These are phyloP conservation scores for Platanthera zijinensis DNA, from an alignment of 106 monocot genomes.

Conservation along the genomic window DNA sequence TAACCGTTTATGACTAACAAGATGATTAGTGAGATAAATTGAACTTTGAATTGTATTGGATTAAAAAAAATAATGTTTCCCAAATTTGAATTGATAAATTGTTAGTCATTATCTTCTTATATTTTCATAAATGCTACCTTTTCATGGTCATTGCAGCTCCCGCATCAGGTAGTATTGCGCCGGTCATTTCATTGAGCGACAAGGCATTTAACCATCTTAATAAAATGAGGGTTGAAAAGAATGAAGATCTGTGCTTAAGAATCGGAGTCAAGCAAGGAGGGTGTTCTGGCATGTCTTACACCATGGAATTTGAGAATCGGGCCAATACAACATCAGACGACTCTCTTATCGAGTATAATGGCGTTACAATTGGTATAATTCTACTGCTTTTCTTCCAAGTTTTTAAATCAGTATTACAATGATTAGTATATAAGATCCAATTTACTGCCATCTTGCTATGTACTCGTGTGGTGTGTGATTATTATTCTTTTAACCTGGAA, in stretches of 20 bases:
- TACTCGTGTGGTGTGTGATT: background rate
- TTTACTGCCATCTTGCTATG: background rate
- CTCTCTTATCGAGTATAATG: slow-evolving; percentile 77
- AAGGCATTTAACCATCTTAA: slow-evolving; percentile 84
- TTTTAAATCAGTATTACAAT: background rate
- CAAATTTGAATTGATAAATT: background rate
- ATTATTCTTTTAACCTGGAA: background rate
- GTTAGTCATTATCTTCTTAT: background rate
- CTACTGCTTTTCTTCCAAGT: background rate
- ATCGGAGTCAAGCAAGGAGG: slow-evolving; percentile 99
- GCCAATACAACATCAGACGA: slow-evolving; percentile 59
- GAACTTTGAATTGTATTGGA: background rate
- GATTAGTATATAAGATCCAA: background rate
- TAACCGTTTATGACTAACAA: background rate
- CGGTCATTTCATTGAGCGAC: slow-evolving; percentile 67
- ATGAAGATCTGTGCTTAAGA: slow-evolving; percentile 85
- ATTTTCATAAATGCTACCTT: background rate
- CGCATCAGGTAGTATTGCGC: slow-evolving; percentile 39
- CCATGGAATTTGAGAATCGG: slow-evolving; percentile 85
- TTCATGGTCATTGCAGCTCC: slow-evolving; percentile 13
- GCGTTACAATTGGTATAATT: slow-evolving; percentile 76
- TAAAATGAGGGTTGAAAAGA: slow-evolving; percentile 66
- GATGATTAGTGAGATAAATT: background rate
- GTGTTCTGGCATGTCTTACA: slow-evolving; percentile 99
- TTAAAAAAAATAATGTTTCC: background rate